These are phyloP conservation scores for Vigna angularis DNA, from an alignment of 306 rosid genomes.

Conservation along the genomic window DNA sequence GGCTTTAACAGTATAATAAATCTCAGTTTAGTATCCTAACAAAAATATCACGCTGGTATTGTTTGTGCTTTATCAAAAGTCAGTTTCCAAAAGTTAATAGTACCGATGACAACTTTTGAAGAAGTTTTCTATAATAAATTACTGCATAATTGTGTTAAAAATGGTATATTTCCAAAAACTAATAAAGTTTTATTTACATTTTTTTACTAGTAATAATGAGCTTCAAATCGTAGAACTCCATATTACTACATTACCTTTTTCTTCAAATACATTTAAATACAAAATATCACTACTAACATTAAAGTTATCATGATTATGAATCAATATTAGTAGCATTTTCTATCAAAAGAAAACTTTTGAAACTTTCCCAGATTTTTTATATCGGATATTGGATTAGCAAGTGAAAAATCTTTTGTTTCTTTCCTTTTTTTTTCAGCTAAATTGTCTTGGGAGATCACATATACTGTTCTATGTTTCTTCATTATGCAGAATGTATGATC, in stretches of 20 bases:
- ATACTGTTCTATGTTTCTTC: slow-evolving; percentile 5
- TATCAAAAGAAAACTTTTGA: too few relatives aligned
- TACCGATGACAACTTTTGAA: not conserved
- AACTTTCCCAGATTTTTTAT: too few relatives aligned
- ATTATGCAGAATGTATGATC: not conserved
- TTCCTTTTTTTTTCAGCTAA: too few relatives aligned
- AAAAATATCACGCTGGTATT: too few relatives aligned
- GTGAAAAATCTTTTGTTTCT: too few relatives aligned
- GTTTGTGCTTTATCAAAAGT: not conserved
- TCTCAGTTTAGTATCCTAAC: not conserved
- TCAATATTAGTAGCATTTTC: too few relatives aligned
- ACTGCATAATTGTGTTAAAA: not conserved
- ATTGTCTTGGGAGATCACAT: not conserved
- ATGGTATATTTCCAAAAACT: not conserved
- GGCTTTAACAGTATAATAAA: not conserved
- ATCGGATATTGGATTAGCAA: too few relatives aligned
- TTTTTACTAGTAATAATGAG: not conserved
- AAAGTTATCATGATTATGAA: too few relatives aligned
- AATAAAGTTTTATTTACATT: not conserved
- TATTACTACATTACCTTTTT: not conserved
- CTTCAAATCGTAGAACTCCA: not conserved
- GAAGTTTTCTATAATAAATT: not conserved
- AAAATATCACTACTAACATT: not conserved
- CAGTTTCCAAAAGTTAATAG: slow-evolving; percentile 10
- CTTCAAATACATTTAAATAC: not conserved